These are phyloP conservation scores for Onygenales sp. DNA, from an alignment of 2,329 filamentous ascomycete genomes.

Conservation along the genomic window DNA sequence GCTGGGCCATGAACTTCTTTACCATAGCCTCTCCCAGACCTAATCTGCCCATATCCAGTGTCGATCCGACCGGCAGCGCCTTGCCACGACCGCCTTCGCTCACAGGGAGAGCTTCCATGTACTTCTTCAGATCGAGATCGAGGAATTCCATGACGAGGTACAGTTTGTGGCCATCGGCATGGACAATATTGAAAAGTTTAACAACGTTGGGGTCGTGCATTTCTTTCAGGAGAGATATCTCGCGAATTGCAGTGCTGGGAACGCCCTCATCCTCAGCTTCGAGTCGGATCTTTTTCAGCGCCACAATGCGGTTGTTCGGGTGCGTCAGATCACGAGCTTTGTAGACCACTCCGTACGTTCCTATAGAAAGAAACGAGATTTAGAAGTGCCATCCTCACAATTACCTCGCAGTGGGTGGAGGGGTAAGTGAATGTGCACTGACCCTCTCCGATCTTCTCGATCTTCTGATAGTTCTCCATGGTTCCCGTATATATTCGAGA, in stretches of 20 bases:
- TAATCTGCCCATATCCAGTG: slow-evolving; percentile 53
- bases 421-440: slow-evolving; percentile 19
- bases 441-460: slow-evolving; percentile 97
- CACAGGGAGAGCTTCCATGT: slow-evolving; percentile 84
- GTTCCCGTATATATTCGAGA: slow-evolving; percentile 7
- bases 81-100: slow-evolving; percentile 78
- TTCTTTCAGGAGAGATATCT: slow-evolving; percentile 89
- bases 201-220: slow-evolving; percentile 91
- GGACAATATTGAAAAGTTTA: slow-evolving; percentile 79
- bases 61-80: slow-evolving; percentile 68
- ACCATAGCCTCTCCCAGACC: slow-evolving; percentile 72
- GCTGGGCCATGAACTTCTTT: slow-evolving; percentile 86
- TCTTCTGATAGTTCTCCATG: slow-evolving; percentile 95
- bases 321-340: slow-evolving; percentile 81
- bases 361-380: slow-evolving; percentile 37
- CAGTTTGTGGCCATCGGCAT: slow-evolving; percentile 88
- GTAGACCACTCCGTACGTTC: slow-evolving; percentile 92
- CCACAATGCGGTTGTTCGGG: slow-evolving; percentile 67
- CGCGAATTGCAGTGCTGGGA: slow-evolving; percentile 83
- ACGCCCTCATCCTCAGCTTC: slow-evolving; percentile 93
- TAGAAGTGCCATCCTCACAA: background rate
- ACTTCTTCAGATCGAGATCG: slow-evolving; percentile 87
- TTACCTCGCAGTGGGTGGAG: background rate
- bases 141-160: slow-evolving; percentile 91
- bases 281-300: slow-evolving; percentile 89